Conservation (phyloP, 805 yeast genomes). For the Starmera pachycereana region DNA sequence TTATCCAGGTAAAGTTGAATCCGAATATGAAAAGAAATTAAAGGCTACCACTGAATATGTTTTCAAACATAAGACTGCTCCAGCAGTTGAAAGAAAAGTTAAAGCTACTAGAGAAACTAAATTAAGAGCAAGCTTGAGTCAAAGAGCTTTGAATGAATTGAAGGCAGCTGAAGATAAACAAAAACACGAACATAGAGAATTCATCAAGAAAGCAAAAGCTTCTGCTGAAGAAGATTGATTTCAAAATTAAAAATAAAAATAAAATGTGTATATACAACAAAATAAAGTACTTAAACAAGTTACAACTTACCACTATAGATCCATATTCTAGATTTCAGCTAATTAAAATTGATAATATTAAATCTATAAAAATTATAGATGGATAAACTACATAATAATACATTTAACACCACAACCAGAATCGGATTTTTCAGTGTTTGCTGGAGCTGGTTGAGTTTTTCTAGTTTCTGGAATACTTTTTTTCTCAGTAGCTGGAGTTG, state of each 20-base stretch:
- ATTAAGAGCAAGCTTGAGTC: too few species aligned
- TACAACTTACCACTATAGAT: too few species aligned
- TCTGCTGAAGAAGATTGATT: too few species aligned
- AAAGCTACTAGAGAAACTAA: too few species aligned
- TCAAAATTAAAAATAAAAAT: too few species aligned
- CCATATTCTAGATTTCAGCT: too few species aligned
- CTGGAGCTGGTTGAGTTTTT: conserved; percentile 4
- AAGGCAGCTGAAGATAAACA: too few species aligned
- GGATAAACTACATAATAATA: conserved; percentile 17
- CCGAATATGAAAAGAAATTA: conserved; percentile 32
- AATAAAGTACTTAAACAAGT: too few species aligned
- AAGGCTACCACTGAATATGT: conserved; percentile 47
- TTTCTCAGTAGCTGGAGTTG: conserved; percentile 5
- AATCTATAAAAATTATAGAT: background rate
- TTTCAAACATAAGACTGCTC: conserved; percentile 41
- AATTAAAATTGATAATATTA: background rate
- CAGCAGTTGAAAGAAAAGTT: conserved; percentile 31
- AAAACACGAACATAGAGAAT: too few species aligned
- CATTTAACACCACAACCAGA: conserved; percentile 20
- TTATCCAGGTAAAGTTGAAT: conserved; percentile 63
- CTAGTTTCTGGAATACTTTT: background rate
- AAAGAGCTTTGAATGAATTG: too few species aligned
- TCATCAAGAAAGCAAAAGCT: too few species aligned
- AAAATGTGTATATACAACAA: too few species aligned
- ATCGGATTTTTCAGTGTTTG: conserved; percentile 14